Percentiles rank a stretch among this genome's conserved stretches.
These are phyloP conservation scores for Verticillium alfalfae DNA, from an alignment of 2,329 filamentous ascomycete species.

Conservation along the genomic window DNA sequence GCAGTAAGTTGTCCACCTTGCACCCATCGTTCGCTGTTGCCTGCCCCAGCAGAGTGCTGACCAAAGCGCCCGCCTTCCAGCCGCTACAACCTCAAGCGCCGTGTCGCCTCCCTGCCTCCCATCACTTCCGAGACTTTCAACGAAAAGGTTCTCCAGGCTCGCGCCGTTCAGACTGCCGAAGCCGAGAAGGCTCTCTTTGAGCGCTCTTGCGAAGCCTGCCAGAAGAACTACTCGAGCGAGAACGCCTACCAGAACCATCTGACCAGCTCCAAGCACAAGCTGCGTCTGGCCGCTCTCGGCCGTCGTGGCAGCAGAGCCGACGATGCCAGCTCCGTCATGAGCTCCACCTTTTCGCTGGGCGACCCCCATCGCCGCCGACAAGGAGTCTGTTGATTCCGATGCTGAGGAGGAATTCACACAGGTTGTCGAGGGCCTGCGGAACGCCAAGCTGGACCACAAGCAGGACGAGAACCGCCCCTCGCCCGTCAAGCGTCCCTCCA, in stretches of 20 bases:
- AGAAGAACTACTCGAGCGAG: conserved; percentile 93
- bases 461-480: conserved; percentile 32
- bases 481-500: conserved; percentile 48
- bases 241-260: conserved; percentile 94
- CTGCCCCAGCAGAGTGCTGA: background rate
- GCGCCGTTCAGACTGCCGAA: conserved; percentile 76
- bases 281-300: conserved; percentile 45
- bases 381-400: conserved; percentile 53
- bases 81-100: conserved; percentile 93
- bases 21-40: conserved; percentile 4
- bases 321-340: conserved; percentile 77
- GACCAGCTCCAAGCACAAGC: conserved; percentile 84
- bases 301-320: conserved; percentile 33
- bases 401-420: conserved; percentile 71
- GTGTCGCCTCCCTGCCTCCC: conserved; percentile 83
- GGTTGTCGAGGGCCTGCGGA: conserved; percentile 72
- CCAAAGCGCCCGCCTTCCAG: conserved; percentile 33
- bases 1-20: conserved; percentile 62
- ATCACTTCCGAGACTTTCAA: conserved; percentile 90
- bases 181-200: conserved; percentile 87
- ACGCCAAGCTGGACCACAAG: conserved; percentile 58
- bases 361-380: conserved; percentile 61
- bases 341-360: conserved; percentile 85
- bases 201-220: conserved; percentile 73
- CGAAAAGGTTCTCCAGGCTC: conserved; percentile 90